Evolutionary conservation across 2,329 filamentous ascomycete species (phyloP).

Genomic region (Hymenoscyphus occultus): DNA sequence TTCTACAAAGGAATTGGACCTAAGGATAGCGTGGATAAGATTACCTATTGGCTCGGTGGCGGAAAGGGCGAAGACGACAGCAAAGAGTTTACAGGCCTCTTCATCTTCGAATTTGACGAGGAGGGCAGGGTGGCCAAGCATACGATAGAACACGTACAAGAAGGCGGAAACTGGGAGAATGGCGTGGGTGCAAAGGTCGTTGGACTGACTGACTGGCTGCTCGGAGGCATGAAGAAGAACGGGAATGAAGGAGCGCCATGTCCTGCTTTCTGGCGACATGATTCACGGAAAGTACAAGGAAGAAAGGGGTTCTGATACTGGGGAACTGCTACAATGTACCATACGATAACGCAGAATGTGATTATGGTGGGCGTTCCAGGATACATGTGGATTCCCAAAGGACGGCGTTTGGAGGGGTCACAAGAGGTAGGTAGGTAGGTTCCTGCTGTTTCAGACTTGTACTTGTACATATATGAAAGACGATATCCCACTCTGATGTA

Average conservation of each 20-base stretch:
- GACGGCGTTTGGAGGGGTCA: not conserved
- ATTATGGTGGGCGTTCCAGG: not conserved
- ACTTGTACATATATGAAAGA: not conserved
- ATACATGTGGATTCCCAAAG: not conserved
- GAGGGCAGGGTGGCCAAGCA: constrained; percentile 82
- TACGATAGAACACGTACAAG: constrained; percentile 90
- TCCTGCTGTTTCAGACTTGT: not conserved
- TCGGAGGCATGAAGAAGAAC: constrained; percentile 67
- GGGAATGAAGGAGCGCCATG: constrained; percentile 31
- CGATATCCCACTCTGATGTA: not conserved
- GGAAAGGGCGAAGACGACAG: constrained; percentile 54
- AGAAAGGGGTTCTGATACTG: not conserved
- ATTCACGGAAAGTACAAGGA: constrained; percentile 6
- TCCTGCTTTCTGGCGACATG: constrained; percentile 30
- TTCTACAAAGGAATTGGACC: constrained; percentile 42
- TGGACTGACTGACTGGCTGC: constrained; percentile 88
- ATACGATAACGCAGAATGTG: not conserved
- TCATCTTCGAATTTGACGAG: constrained; percentile 92
- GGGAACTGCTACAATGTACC: not conserved
- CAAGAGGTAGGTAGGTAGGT: not conserved
- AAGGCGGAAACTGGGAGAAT: constrained; percentile 77
- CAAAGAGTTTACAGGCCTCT: constrained; percentile 84
- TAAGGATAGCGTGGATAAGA: constrained; percentile 51
- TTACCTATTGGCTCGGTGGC: constrained; percentile 46
- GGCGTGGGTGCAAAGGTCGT: constrained; percentile 81